Conservation (phyloP, 306 rosid genomes). For the Quercus dentata region DNA sequence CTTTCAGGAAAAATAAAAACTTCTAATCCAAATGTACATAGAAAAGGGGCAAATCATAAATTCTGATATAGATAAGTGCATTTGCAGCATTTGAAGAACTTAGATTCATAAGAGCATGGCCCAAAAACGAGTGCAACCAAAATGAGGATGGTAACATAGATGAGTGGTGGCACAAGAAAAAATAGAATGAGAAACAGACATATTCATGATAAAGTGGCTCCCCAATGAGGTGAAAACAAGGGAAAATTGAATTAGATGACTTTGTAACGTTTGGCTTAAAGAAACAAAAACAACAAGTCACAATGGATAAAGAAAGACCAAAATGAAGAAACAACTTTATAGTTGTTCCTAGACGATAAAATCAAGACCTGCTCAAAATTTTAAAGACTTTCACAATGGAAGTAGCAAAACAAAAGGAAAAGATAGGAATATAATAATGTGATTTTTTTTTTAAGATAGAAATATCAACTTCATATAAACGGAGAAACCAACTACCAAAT, state of each 20-base stretch:
- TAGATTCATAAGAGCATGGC: not conserved
- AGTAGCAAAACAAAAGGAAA: not conserved
- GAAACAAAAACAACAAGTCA: too few relatives aligned
- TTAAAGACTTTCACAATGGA: not conserved
- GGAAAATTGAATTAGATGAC: not conserved
- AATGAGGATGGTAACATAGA: not conserved
- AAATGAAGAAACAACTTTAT: too few relatives aligned
- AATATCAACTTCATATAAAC: not conserved
- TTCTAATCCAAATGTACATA: too few relatives aligned
- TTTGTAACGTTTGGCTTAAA: not conserved
- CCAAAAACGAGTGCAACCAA: not conserved
- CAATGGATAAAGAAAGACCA: too few relatives aligned
- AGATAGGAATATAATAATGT: not conserved
- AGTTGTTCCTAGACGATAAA: not conserved
- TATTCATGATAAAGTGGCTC: not conserved
- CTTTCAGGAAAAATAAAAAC: too few relatives aligned
- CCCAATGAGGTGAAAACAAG: not conserved
- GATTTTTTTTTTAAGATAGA: not conserved
- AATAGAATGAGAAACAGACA: not conserved
- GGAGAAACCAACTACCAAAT: not conserved
- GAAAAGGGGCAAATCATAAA: not conserved
- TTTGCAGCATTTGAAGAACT: not conserved
- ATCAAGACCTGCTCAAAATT: not conserved
- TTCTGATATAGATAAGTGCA: not conserved
- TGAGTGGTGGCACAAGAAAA: not conserved